Conservation (phyloP, 1,139 yeast species). For the Scheffersomyces cryptocercus region DNA sequence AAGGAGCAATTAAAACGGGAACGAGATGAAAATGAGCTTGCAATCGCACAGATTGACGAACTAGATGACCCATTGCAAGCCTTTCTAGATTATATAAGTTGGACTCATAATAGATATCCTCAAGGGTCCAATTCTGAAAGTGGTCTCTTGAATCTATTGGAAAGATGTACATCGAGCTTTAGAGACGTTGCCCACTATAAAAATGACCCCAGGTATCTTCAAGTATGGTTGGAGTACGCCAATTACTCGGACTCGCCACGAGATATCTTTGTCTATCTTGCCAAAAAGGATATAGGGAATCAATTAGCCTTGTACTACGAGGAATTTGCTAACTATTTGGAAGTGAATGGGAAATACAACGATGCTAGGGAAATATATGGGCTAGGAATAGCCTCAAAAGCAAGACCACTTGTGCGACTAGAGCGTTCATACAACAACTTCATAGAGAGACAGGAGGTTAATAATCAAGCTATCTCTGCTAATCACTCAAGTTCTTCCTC, state of each 20-base stretch:
- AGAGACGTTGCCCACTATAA: conserved; percentile 66
- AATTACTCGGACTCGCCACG: conserved; percentile 68
- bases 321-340: conserved; percentile 72
- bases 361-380: conserved; percentile 69
- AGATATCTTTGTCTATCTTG: conserved; percentile 72
- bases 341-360: conserved; percentile 45
- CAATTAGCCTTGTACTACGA: conserved; percentile 74
- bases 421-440: conserved; percentile 51
- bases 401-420: conserved; percentile 66
- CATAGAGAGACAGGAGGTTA: conserved; percentile 25
- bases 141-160: conserved; percentile 66
- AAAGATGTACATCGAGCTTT: conserved; percentile 71
- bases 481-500: conserved; percentile 4
- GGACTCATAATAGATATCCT: conserved; percentile 70
- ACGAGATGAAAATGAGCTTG: conserved; percentile 45
- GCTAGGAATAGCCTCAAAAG: conserved; percentile 59
- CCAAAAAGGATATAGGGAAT: conserved; percentile 71
- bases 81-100: conserved; percentile 67
- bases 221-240: conserved; percentile 78
- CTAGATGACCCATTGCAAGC: conserved; percentile 82
- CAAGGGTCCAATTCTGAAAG: conserved; percentile 68
- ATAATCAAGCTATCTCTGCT: not conserved
- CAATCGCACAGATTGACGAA: conserved; percentile 50
- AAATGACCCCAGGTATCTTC: conserved; percentile 78
- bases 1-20: conserved; percentile 31